Evolutionary conservation across 306 rosid species (phyloP).

Genomic region (Medicago ruthenica): DNA sequence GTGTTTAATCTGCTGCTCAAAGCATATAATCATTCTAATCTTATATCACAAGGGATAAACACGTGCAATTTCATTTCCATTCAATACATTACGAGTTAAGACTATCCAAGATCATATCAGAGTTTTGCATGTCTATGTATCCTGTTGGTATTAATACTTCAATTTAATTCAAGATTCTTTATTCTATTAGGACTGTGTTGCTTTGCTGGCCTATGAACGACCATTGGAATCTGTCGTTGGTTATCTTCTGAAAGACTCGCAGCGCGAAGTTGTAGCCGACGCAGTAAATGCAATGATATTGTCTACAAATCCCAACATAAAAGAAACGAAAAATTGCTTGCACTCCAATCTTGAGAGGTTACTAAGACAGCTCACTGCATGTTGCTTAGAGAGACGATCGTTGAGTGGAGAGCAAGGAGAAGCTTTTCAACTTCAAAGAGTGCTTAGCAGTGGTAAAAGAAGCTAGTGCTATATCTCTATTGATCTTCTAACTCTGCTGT

Average conservation of each 20-base stretch:
- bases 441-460: constrained; percentile 63
- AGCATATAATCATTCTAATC: constrained; percentile 30
- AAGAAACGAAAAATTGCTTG: constrained; percentile 67
- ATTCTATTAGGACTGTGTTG: constrained; percentile 78
- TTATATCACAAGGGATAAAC: constrained; percentile 3
- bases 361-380: constrained; percentile 88
- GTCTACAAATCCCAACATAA: constrained; percentile 79
- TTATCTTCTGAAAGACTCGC: constrained; percentile 80
- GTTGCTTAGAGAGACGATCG: constrained; percentile 79
- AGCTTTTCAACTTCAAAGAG: constrained; percentile 79
- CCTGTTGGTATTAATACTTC: constrained; percentile 1
- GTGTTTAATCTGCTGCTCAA: not conserved
- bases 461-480: constrained; percentile 52
- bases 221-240: constrained; percentile 86
- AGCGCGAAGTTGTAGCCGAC: constrained; percentile 96
- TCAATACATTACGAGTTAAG: constrained; percentile 17
- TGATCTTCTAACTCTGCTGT: constrained; percentile 36
- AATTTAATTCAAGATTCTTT: constrained; percentile 32
- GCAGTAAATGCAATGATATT: constrained; percentile 85
- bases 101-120: not conserved
- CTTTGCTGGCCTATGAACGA: constrained; percentile 87
- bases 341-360: constrained; percentile 82
- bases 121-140: not conserved
- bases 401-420: constrained; percentile 91
- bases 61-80: not conserved